These are phyloP conservation scores for Tylopilus sp. DNA, from an alignment of 1,284 basidiomycete species.

Conservation along the genomic window DNA sequence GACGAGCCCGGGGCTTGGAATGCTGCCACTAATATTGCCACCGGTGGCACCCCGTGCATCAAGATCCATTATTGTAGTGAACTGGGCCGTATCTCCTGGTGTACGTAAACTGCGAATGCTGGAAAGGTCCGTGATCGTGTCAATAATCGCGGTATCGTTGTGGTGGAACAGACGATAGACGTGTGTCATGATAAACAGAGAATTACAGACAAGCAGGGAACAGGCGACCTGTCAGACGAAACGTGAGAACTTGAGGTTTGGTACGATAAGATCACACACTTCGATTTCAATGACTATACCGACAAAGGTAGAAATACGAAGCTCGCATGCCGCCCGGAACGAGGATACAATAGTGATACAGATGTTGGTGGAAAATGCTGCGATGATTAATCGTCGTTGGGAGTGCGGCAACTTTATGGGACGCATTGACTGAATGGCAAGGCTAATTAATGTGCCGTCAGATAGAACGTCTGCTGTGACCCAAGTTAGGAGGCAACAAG, in stretches of 20 bases:
- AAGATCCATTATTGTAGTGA: slow-evolving; percentile 18
- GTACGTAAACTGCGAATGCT: background rate
- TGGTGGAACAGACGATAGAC: slow-evolving; percentile 15
- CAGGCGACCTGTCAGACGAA: slow-evolving; percentile 14
- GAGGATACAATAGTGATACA: slow-evolving; percentile 12
- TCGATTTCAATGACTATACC: slow-evolving; percentile 15
- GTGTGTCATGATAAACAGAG: slow-evolving; percentile 15
- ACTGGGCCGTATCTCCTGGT: background rate
- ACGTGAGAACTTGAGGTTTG: background rate
- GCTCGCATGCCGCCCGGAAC: slow-evolving; percentile 15
- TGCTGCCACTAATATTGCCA: background rate
- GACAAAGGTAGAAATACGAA: slow-evolving; percentile 7
- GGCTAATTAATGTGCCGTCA: slow-evolving; percentile 12
- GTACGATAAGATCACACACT: slow-evolving; percentile 10
- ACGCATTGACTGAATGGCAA: slow-evolving; percentile 16
- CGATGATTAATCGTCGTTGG: slow-evolving; percentile 12
- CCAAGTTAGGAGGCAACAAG: slow-evolving; percentile 2
- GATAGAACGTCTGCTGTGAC: slow-evolving; percentile 22
- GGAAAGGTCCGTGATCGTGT: background rate
- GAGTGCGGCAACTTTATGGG: slow-evolving; percentile 9
- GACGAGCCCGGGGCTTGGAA: background rate
- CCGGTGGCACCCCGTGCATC: slow-evolving; percentile 1
- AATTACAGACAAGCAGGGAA: slow-evolving; percentile 27
- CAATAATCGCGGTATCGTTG: background rate
- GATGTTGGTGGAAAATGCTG: slow-evolving; percentile 16